A percentile compares a stretch with the other conserved stretches of the same genome.
These are phyloP conservation scores for Vanilla planifolia DNA, from an alignment of 106 monocot species.

Conservation along the genomic window DNA sequence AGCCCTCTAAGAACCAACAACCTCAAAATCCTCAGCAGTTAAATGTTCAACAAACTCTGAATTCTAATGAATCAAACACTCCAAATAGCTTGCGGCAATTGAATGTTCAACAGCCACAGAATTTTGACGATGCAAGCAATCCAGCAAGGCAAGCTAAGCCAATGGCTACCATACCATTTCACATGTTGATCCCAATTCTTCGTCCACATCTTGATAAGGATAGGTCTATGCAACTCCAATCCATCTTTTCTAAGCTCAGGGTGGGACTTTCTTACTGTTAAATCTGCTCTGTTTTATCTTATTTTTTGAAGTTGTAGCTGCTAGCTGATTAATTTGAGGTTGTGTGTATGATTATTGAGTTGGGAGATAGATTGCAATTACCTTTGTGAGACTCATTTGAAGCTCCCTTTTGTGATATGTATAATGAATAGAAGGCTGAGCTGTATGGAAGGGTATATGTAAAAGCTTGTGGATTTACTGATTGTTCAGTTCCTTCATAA, in stretches of 20 bases:
- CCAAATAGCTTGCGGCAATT: conserved; percentile 23
- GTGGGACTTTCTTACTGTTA: conserved; percentile 23
- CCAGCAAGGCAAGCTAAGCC: conserved; percentile 28
- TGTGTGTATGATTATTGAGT: background rate
- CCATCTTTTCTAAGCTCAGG: conserved; percentile 63
- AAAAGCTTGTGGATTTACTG: too few species aligned
- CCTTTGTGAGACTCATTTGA: too few species aligned
- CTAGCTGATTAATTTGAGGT: background rate
- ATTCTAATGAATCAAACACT: conserved; percentile 41
- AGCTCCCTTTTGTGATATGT: too few species aligned
- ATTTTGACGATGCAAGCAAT: conserved; percentile 37
- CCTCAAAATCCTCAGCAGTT: conserved; percentile 19
- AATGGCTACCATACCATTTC: conserved; percentile 50
- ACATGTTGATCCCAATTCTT: conserved; percentile 63
- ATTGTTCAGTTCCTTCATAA: too few species aligned
- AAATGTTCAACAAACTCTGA: conserved; percentile 21
- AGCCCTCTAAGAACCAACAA: conserved; percentile 30
- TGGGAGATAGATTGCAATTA: too few species aligned
- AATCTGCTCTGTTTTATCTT: background rate
- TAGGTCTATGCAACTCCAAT: conserved; percentile 65
- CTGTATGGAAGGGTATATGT: too few species aligned
- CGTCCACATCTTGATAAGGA: conserved; percentile 80
- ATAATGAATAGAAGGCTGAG: too few species aligned
- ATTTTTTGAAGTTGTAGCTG: background rate
- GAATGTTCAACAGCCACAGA: conserved; percentile 41